Evolutionary conservation across 495 filamentous ascomycete genomes (phyloP), one percentile per base, ranked within the genome.

Genomic region (Penicillium psychrofluorescens): DNA sequence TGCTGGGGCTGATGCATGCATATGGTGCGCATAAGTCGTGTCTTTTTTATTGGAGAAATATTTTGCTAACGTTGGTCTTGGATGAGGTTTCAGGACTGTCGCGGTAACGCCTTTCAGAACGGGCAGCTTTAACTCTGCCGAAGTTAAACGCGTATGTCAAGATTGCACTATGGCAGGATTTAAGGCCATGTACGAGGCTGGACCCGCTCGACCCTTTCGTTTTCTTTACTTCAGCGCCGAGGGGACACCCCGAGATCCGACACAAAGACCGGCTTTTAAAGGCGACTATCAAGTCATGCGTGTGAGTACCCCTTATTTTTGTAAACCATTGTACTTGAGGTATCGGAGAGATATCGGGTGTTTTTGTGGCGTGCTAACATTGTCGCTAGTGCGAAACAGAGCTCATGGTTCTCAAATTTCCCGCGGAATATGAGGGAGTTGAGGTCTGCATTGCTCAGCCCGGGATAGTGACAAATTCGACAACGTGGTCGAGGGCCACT

Each of bases 141-240:
- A 71, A 29, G 62, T 71, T 13, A 61, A 58, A 28, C 69, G 59
- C 15, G 49, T 77, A 7, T 74, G 69, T 39, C 62, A 65, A 1
- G 64, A 66, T 28, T 74, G 69, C 45, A 62, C 71, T 0, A 38
- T 68, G 3, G 45, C 53, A 2, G 74, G 59, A 0, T 51, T 77
- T 22, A 43, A 64, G 44, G 58, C 63, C 14, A 63, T 78, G 7
- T 55, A 51, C 11, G 40, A 51, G 13, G 44, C 52, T 36, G 44
- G 36, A 13, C 41, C 35, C 7, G 29, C 37, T 10, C 34, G 35
- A n/a, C 49, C 58, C 15, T 57, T 60, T 37, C 60, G 49, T 10
- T 80, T 78, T 46, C 40, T 77, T 10, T 78, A 75, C 41, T 61
- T 67, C 38, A 74, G 69, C 36, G 74, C 66, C 27, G 56, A 58